Conservation (phyloP, 1,139 yeast species). For the Scheffersomyces segobiensis region DNA sequence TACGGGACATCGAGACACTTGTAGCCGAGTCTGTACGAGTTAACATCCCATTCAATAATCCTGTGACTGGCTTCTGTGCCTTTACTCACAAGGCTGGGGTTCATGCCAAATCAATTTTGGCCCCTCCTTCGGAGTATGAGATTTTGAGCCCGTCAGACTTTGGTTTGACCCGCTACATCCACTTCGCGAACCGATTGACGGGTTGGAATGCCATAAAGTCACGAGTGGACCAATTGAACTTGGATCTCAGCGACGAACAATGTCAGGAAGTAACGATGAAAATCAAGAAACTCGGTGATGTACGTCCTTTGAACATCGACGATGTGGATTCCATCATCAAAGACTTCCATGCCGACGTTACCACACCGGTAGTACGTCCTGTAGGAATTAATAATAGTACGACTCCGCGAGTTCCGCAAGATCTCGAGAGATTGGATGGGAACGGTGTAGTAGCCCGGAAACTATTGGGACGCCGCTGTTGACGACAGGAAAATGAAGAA, state of each 20-base stretch:
- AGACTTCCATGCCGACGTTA: slow-evolving; percentile 78
- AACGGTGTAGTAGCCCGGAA: slow-evolving; percentile 1
- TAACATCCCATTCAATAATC: slow-evolving; percentile 96
- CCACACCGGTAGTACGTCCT: slow-evolving; percentile 28
- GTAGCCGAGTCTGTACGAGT: slow-evolving; percentile 98
- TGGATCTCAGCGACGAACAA: slow-evolving; percentile 87
- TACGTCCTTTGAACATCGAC: slow-evolving; percentile 90
- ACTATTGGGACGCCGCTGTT: too few relatives aligned
- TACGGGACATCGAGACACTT: slow-evolving; percentile 91
- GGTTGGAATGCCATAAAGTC: slow-evolving; percentile 99
- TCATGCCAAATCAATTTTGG: slow-evolving; percentile 97
- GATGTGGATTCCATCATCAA: slow-evolving; percentile 97
- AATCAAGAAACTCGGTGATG: slow-evolving; percentile 93
- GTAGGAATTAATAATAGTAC: slow-evolving; percentile 7
- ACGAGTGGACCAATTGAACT: slow-evolving; percentile 94
- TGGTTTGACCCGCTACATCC: slow-evolving; percentile 93
- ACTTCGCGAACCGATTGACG: slow-evolving; percentile 95
- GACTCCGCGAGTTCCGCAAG: slow-evolving; percentile 15
- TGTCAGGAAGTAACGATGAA: slow-evolving; percentile 91
- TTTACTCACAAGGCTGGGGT: slow-evolving; percentile 99
- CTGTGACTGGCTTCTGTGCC: slow-evolving; percentile 98
- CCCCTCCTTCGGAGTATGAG: slow-evolving; percentile 97
- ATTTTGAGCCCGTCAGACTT: slow-evolving; percentile 92
- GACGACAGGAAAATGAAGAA: slow-evolving; percentile 1
- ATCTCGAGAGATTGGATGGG: slow-evolving; percentile 19